Evolutionary conservation across 768 basidiomycete species (phyloP), one percentile per base, ranked within the genome.

Genomic region (Rhizopogon vulgaris): DNA sequence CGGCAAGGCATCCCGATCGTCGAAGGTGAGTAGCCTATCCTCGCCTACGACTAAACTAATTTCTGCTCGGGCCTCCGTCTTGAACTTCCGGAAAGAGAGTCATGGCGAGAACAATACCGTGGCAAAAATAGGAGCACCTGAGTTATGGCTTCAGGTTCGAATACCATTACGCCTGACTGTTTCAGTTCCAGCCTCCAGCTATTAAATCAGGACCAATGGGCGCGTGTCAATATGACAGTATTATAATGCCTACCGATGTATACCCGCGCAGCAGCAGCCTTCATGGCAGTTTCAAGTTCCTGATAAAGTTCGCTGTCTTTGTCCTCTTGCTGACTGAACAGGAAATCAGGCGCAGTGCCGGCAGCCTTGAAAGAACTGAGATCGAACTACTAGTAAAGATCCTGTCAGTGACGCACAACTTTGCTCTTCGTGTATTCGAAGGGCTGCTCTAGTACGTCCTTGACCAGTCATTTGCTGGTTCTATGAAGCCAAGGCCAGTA

Each of bases 401-500:
- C 6, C 6, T 8, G 1, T 32, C 25, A 36, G 11, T 34, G 4
- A 17, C 41, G 22, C 47, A 50, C 55, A 25, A 53, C 34, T 25
- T 45, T 18, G 25, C 42, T 34, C 39, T 50, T 53, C n/a, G 52
- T 42, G 10, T 43, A 30, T 12, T 53, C 27, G 30, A 53, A 56
- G n/a, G 28, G 28, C 28, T 41, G 52, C 14, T 41, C 41, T 15
- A 38, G 32, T 17, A 27, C 24, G 7, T 28, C 28, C 28, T 28
- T 28, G 28, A 9, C 5, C 28, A 28, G 28, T 28, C 2, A 9
- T 22, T 18, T 49, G 38, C 54, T 53, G 18, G 17, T n/a, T 7
- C 14, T 39, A 48, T 55, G 48, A 58, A 55, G 25, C 57, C 48
- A 18, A 49, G 36, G n/a, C 57, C 57, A 17, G 54, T 51, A 17